Evolutionary conservation across 2,329 filamentous ascomycete genomes (phyloP), one percentile per base, ranked within the genome.

Genomic region (Colletotrichum camelliae): DNA sequence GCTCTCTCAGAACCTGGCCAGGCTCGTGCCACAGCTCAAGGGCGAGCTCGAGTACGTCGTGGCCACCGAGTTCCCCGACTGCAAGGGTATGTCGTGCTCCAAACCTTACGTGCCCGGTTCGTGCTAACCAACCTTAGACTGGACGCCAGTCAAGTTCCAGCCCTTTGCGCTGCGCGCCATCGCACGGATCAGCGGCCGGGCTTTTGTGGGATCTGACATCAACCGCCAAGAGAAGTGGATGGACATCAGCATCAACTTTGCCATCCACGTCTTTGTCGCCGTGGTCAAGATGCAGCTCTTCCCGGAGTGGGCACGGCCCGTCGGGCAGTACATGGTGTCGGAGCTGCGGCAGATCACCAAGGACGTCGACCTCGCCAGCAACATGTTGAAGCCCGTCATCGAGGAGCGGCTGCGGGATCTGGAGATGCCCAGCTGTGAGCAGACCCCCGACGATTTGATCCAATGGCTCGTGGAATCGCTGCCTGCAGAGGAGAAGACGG

Each of bases 201-300:
- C 88, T 6, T 91, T 91, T 77, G 86, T 91, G 8, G 90, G 90
- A 2, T 79, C 86, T 4, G 81, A 84, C 16, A 83, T 91, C 71
- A 89, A 87, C 78, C 88, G 89, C 21, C 83, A 88, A 55, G 87
- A 90, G 77, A 84, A 87, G 73, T 92, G 90, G 90, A 87, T 91
- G 83, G 83, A 88, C 64, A 87, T 87, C 24, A 86, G 85, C 81
- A 84, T 89, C 81, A 86, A 88, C 80, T 90, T 88, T 79, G 87
- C 88, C 66, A 81, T 88, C 27, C 85, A 89, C 76, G 84, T 88
- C 75, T 87, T 91, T 80, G 81, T 87, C 78, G 84, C 87, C 62
- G 82, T 88, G 64, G 80, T 89, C 71, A 85, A 89, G 78, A 84
- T 93, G 52, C 88, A 89, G 76, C 85, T 89, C 78, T 89, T 89